Conservation (phyloP, 2,329 filamentous ascomycete genomes). For the Escovopsis sp. region DNA sequence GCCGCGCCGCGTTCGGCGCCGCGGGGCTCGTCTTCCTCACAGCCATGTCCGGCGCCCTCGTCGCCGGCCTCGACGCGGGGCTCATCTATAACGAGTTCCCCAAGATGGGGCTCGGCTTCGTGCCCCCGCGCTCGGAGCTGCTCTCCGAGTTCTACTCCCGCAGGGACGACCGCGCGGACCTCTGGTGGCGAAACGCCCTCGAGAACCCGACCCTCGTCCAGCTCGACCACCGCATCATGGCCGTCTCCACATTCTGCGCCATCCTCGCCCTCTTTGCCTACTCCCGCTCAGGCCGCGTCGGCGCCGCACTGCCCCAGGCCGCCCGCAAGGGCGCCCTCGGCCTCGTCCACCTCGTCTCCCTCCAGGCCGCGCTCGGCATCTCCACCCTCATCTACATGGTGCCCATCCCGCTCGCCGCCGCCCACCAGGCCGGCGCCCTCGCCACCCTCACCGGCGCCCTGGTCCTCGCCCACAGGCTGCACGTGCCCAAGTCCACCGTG, state of each 20-base stretch:
- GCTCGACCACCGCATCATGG: constrained; percentile 86
- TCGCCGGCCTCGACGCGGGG: constrained; percentile 88
- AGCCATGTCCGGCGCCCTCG: constrained; percentile 83
- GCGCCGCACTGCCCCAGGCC: constrained; percentile 43
- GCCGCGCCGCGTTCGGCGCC: constrained; percentile 55
- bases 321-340: constrained; percentile 60
- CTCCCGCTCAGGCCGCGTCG: constrained; percentile 48
- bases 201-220: constrained; percentile 95
- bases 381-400: constrained; percentile 88
- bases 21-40: constrained; percentile 71
- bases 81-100: constrained; percentile 99
- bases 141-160: constrained; percentile 78
- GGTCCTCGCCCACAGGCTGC: constrained; percentile 63
- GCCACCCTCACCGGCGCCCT: constrained; percentile 72
- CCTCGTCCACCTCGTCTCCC: constrained; percentile 63
- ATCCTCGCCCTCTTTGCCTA: constrained; percentile 73
- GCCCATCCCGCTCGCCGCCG: constrained; percentile 71
- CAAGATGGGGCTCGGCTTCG: constrained; percentile 73
- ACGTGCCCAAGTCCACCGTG: constrained; percentile 53
- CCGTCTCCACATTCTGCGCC: constrained; percentile 73
- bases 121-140: constrained; percentile 70
- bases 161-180: constrained; percentile 59
- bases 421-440: constrained; percentile 83
- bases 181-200: constrained; percentile 95
- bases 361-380: constrained; percentile 82